A percentile compares a stretch with the other conserved stretches of the same genome.
Evolutionary conservation across 345 rosid genomes (phyloP).

Genomic region (Bruguiera gymnorhiza): DNA sequence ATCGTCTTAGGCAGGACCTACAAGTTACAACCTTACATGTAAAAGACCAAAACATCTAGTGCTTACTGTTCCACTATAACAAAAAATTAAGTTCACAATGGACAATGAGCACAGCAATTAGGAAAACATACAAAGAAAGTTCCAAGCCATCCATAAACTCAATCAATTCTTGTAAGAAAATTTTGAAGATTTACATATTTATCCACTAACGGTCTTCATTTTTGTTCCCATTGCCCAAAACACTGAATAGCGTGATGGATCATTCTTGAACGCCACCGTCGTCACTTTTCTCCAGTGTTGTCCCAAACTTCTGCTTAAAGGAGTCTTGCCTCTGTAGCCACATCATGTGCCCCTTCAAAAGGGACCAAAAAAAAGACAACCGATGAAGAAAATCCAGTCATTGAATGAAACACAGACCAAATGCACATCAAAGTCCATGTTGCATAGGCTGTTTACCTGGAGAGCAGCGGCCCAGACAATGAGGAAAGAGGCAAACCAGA

Average conservation of each 20-base stretch:
- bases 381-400: background rate
- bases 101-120: background rate
- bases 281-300: background rate
- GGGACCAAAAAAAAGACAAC: background rate
- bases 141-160: background rate
- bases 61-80: too few relatives aligned
- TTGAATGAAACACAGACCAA: too few relatives aligned
- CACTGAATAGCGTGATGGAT: background rate
- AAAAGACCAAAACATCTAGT: too few relatives aligned
- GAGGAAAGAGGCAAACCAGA: conserved; percentile 79
- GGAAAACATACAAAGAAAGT: background rate
- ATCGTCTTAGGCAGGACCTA: too few relatives aligned
- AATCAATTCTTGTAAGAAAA: background rate
- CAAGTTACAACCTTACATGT: too few relatives aligned
- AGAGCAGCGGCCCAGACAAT: conserved; percentile 91
- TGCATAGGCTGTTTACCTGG: conserved; percentile 41
- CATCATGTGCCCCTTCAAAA: conserved; percentile 78
- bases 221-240: too few relatives aligned
- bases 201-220: too few relatives aligned
- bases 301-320: conserved; percentile 66
- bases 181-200: background rate
- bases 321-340: conserved; percentile 89
- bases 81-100: background rate
- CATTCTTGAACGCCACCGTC: conserved; percentile 6
- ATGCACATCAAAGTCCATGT: background rate